These are phyloP conservation scores for Saturnispora besseyi DNA, from an alignment of 805 yeast species.

Conservation along the genomic window DNA sequence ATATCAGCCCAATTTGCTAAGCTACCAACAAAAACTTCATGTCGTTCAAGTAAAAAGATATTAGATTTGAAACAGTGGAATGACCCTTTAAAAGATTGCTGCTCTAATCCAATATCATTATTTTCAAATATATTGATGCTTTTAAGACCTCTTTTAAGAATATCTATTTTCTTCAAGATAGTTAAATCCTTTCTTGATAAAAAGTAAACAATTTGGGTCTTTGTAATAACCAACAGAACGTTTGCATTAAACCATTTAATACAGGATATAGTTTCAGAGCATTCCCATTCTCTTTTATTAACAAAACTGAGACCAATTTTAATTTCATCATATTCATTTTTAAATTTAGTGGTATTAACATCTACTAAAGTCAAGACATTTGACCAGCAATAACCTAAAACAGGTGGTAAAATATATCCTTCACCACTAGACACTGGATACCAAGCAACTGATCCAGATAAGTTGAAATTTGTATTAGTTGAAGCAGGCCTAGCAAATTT, in stretches of 20 bases:
- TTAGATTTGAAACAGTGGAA: conserved; percentile 35
- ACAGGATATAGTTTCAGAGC: conserved; percentile 42
- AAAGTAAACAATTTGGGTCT: conserved; percentile 37
- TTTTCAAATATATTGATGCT: conserved; percentile 7
- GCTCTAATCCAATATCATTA: conserved; percentile 13
- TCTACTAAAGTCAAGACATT: conserved; percentile 44
- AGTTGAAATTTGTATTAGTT: conserved; percentile 22
- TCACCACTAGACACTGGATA: conserved; percentile 41
- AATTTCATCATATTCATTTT: conserved; percentile 20
- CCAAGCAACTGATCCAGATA: conserved; percentile 51
- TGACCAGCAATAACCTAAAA: conserved; percentile 64
- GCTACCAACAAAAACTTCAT: conserved; percentile 48
- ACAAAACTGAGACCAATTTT: conserved; percentile 27
- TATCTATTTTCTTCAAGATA: conserved; percentile 29
- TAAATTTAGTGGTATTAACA: conserved; percentile 24
- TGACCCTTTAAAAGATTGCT: conserved; percentile 22
- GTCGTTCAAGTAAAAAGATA: conserved; percentile 44
- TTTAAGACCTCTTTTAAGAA: conserved; percentile 32
- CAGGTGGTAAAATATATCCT: conserved; percentile 24
- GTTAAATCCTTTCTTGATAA: conserved; percentile 33
- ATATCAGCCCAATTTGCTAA: conserved; percentile 64
- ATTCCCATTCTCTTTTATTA: conserved; percentile 34
- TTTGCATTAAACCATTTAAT: conserved; percentile 48
- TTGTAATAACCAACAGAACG: conserved; percentile 34
- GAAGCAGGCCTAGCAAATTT: conserved; percentile 41